Percentiles rank a stretch among this genome's conserved stretches.
Evolutionary conservation across 305 asterid species (phyloP).

Genomic region (Petunia hybrid): DNA sequence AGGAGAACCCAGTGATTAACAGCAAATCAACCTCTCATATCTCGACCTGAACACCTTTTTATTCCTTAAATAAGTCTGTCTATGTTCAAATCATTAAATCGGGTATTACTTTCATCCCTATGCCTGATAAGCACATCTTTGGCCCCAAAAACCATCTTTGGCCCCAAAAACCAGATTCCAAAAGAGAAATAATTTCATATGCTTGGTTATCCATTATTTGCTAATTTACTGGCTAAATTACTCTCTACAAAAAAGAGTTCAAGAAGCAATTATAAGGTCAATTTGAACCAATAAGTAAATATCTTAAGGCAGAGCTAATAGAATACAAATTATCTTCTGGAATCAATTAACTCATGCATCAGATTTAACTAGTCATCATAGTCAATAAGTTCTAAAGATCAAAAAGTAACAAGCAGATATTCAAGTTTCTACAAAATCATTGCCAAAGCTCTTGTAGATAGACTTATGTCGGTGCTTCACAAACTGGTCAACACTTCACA

Average conservation of each 20-base stretch:
- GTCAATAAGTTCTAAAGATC: not conserved
- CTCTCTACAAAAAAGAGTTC: not conserved
- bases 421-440: not conserved
- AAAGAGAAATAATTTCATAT: not conserved
- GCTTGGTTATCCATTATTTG: not conserved
- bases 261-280: not conserved
- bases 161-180: not conserved
- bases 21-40: constrained; percentile 19
- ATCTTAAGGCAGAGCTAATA: not conserved
- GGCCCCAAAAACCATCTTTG: not conserved
- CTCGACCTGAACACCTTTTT: not conserved
- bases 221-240: constrained; percentile 4
- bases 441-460: no score
- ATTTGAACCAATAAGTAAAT: not conserved
- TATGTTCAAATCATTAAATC: constrained; percentile 19
- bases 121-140: constrained; percentile 2
- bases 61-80: not conserved
- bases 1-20: constrained; percentile 1
- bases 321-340: constrained; percentile 24
- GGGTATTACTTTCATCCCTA: constrained; percentile 29
- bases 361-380: not conserved
- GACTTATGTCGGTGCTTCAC: no score
- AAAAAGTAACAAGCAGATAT: constrained; percentile 7
- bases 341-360: not conserved
- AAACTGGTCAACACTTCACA: no score